Base-by-base conservation (phyloP, 2,329 filamentous ascomycete species). In the Fusarium graminum region DNA sequence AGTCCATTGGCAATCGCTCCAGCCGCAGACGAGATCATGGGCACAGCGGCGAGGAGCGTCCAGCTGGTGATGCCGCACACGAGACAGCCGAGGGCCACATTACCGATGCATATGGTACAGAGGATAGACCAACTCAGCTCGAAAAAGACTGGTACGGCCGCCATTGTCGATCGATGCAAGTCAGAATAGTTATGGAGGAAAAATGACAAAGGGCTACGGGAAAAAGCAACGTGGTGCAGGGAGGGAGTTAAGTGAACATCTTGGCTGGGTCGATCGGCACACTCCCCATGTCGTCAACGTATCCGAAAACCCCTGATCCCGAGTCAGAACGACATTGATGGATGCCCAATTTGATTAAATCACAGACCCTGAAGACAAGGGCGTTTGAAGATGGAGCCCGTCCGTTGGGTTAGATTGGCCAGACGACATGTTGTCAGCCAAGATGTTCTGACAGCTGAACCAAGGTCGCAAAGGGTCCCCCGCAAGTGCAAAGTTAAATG, bases 51-150 rank as follows among this genome's bases (percentile, higher is more conserved):
- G 30, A 80, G 71, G 6, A 74, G 72, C 2, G 78, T 77, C 45
- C 78, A 73, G 32, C 67, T 72, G 10, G 77, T 79, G 59, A 81
- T 80, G 12, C 76, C 77, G 22, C 76, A 67, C 17, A 81, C 73
- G 34, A 80, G 69, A 46, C 76, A 50, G 3, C 79, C 77, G 46
- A 80, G 75, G 32, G 80, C 47, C 12, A 80, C 73, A 60, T 79
- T 80, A 43, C 73, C 65, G 11, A 79, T 58, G 29, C 80, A 79
- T 49, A 81, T 76, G 29, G 76, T 79, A 62, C 76, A 80, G 22
- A 83, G 73, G 12, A 81, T 80, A 4, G 78, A 75, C 79, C 79
- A 81, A 52, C 78, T 78, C 32, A 77, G 65, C 66, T 81, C 79
- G 45, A 77, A 81, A 58, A 80, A 80, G 22, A 75, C 64, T 4